Evolutionary conservation across 1,284 basidiomycete genomes (phyloP), one percentile per base, ranked within the genome.

Genomic region (Sphagnurus paluster): DNA sequence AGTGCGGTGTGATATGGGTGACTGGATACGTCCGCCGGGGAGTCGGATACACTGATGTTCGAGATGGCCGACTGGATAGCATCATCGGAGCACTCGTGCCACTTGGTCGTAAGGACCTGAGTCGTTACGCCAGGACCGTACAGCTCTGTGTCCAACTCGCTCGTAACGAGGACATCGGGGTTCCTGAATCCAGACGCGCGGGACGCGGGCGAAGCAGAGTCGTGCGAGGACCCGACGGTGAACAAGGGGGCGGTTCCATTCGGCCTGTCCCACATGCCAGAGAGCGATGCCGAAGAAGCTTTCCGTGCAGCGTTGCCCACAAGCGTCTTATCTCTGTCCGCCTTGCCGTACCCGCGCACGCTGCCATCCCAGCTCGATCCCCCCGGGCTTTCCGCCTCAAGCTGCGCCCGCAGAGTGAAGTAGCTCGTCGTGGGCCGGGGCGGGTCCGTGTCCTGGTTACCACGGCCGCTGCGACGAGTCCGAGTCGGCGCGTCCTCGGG

Each of bases 61-160:
- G 82, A 74, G 14, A 90, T 75, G 2, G 77, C 73, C 5, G 72
- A 66, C 51, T 84, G 77, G 34, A 90, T 84, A 1, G 76, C 81
- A 39, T 85, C 77, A 62, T 90, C 86, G 1, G 83, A 80, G 55
- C 80, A 81, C 35, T 81, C 76, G 57, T 88, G 84, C 84, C 85
- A 89, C 57, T 71, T 76, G 4, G 78, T 83, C 2, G 71, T 67
- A 14, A 89, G 69, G 13, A 88, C 71, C 51, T 77, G 74, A 2
- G 71, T 60, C 6, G 67, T 62, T 13, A 70, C 50, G 0, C 64
- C 42, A 24, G 62, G 52, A 36, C 49, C 56, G 39, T 60, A 53
- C 9, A 58, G 60, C 42, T 57, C 61, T 13, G 52, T 48, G 16
- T 59, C 56, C 28, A 48, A 46, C 17, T 68, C 63, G 25, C 63